These are phyloP conservation scores for Baorangia bicolor DNA, from an alignment of 768 basidiomycete species.

Conservation along the genomic window DNA sequence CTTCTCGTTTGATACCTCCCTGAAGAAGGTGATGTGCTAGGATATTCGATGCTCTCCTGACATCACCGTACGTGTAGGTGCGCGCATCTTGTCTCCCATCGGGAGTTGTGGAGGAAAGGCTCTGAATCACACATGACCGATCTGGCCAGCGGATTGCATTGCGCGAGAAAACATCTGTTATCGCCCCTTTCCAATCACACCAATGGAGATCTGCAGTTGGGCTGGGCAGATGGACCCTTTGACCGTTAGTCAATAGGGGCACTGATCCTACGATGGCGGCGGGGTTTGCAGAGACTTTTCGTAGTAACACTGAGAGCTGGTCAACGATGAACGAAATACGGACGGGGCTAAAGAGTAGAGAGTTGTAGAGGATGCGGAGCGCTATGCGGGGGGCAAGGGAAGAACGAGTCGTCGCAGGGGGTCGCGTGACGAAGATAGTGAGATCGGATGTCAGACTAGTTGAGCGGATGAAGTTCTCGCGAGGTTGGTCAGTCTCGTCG, in stretches of 20 bases:
- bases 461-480: conserved; percentile 70
- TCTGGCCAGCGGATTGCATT: conserved; percentile 83
- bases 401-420: conserved; percentile 63
- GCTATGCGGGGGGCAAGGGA: conserved; percentile 74
- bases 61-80: conserved; percentile 75
- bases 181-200: conserved; percentile 97
- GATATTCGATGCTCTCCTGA: conserved; percentile 83
- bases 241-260: conserved; percentile 71
- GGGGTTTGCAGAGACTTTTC: conserved; percentile 67
- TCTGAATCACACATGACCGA: conserved; percentile 87
- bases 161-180: conserved; percentile 89
- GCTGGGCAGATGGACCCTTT: conserved; percentile 71
- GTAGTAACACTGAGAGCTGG: conserved; percentile 78
- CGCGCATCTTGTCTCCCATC: conserved; percentile 49
- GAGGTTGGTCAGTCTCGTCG: conserved; percentile 79
- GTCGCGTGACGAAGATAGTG: conserved; percentile 82
- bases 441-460: conserved; percentile 90
- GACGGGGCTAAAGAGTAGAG: conserved; percentile 79
- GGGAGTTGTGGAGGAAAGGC: conserved; percentile 42
- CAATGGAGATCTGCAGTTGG: conserved; percentile 89
- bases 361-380: conserved; percentile 90
- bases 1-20: conserved; percentile 85
- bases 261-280: conserved; percentile 73
- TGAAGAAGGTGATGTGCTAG: conserved; percentile 87
- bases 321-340: conserved; percentile 81